These are phyloP conservation scores for Pseudogymnoascus pannorum DNA, from an alignment of 2,329 filamentous ascomycete species.

Conservation along the genomic window DNA sequence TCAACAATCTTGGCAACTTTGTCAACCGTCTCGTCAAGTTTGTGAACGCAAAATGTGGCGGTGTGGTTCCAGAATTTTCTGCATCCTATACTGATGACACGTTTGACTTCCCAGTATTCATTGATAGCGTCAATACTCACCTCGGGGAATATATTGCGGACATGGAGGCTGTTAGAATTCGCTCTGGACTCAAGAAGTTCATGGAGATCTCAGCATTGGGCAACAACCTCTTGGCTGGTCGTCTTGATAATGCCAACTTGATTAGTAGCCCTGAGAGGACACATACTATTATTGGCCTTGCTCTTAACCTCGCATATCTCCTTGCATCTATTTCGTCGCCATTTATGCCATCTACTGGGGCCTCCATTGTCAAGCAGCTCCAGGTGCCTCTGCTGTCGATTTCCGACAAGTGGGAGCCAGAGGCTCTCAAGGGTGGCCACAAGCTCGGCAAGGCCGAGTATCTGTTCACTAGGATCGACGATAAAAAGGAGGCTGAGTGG, in stretches of 20 bases:
- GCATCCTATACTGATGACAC: slow-evolving; percentile 48
- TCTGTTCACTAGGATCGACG: slow-evolving; percentile 75
- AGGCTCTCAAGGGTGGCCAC: slow-evolving; percentile 62
- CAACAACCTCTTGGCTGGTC: slow-evolving; percentile 49
- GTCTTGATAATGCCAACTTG: slow-evolving; percentile 36
- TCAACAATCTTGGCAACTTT: slow-evolving; percentile 65
- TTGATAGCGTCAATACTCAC: slow-evolving; percentile 54
- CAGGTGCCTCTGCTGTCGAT: slow-evolving; percentile 51
- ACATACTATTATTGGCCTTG: slow-evolving; percentile 56
- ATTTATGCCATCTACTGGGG: slow-evolving; percentile 76
- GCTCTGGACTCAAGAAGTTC: slow-evolving; percentile 55
- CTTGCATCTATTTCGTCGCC: slow-evolving; percentile 72
- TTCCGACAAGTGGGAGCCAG: slow-evolving; percentile 57
- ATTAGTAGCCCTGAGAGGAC: slow-evolving; percentile 31
- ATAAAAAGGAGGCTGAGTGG: slow-evolving; percentile 79
- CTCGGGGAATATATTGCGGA: slow-evolving; percentile 61
- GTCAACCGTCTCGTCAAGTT: slow-evolving; percentile 70
- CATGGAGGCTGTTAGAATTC: slow-evolving; percentile 65
- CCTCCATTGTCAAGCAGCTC: slow-evolving; percentile 71
- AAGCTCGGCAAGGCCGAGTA: slow-evolving; percentile 73
- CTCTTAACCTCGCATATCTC: slow-evolving; percentile 75
- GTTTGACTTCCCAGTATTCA: slow-evolving; percentile 38
- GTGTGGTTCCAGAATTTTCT: slow-evolving; percentile 56
- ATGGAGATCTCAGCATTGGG: slow-evolving; percentile 59
- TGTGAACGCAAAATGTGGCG: slow-evolving; percentile 66